Evolutionary conservation across 164 flowering plant genomes (phyloP).

Genomic region (Sedum album): DNA sequence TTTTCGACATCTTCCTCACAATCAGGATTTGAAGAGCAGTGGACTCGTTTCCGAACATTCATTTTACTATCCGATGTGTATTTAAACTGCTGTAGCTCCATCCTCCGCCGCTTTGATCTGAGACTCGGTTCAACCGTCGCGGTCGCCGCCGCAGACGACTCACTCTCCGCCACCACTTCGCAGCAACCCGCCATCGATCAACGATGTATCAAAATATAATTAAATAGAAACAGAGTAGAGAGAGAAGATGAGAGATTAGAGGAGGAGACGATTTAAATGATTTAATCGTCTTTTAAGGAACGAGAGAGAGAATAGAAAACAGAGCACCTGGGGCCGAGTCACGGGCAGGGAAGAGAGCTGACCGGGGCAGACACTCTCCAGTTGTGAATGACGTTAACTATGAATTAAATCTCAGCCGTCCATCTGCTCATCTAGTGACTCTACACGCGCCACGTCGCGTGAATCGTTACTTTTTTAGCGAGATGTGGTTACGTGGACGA

Average conservation of each 20-base stretch:
- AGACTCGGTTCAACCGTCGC: neutral
- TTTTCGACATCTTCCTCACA: neutral
- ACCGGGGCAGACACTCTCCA: conserved; percentile 13
- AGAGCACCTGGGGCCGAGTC: conserved; percentile 19
- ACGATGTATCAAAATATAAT: neutral
- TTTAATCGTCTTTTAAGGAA: neutral
- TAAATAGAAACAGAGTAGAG: neutral
- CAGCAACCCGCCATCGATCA: conserved; percentile 40
- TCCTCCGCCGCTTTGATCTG: conserved; percentile 21
- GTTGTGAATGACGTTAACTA: conserved; percentile 23
- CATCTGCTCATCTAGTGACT: conserved; percentile 23
- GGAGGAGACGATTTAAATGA: neutral
- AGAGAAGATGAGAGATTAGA: neutral
- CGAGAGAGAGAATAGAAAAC: neutral
- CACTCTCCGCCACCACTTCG: conserved; percentile 33
- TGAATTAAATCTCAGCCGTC: conserved; percentile 31
- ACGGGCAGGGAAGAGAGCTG: neutral
- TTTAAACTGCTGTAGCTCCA: conserved; percentile 24
- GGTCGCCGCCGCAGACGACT: conserved; percentile 11
- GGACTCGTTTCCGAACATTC: no score
- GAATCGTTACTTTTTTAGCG: neutral
- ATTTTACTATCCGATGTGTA: no score
- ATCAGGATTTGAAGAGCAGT: conserved; percentile 19
- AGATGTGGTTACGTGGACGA: conserved; percentile 37
- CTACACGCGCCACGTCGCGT: conserved; percentile 22